phyloP scores from a whole-genome alignment of 2,329 filamentous ascomycete species.

The Fusarium concolor region DNA sequence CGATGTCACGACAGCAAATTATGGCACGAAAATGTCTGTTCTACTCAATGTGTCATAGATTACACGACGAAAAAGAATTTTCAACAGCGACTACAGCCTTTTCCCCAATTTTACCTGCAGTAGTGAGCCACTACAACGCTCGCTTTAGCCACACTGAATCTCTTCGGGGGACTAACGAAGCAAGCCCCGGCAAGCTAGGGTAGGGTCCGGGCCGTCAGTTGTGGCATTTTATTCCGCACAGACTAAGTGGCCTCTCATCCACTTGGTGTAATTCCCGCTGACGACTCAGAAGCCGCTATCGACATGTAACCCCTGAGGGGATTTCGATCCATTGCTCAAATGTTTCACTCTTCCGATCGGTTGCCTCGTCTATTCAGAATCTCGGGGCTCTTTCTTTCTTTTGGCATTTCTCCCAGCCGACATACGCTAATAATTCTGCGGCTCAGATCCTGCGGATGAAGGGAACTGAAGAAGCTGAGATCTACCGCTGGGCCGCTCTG shows the following conservation, averaged over 20 bases:
- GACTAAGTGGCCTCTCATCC: conserved; percentile 1
- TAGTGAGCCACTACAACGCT: neutral
- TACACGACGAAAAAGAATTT: neutral
- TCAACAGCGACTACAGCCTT: neutral
- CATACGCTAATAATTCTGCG: no score
- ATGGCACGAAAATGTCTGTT: no score
- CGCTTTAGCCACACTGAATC: neutral
- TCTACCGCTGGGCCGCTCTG: no score
- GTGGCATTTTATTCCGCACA: neutral
- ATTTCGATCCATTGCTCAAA: no score
- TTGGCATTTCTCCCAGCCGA: no score
- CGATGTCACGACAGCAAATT: neutral
- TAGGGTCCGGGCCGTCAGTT: conserved; percentile 17
- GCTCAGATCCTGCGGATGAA: no score
- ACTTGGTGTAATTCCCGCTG: neutral
- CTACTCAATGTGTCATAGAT: no score
- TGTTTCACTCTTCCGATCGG: no score
- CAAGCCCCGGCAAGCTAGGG: neutral
- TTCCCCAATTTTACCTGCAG: neutral
- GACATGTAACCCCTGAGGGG: neutral
- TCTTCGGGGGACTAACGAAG: neutral
- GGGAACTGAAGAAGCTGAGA: no score
- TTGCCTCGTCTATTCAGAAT: no score
- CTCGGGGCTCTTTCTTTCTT: no score
- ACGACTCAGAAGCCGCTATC: neutral